A percentile compares a stretch with the other conserved stretches of the same genome.
These are phyloP conservation scores for Avena atlantica DNA, from an alignment of 176 grass and related monocot species.

Conservation along the genomic window DNA sequence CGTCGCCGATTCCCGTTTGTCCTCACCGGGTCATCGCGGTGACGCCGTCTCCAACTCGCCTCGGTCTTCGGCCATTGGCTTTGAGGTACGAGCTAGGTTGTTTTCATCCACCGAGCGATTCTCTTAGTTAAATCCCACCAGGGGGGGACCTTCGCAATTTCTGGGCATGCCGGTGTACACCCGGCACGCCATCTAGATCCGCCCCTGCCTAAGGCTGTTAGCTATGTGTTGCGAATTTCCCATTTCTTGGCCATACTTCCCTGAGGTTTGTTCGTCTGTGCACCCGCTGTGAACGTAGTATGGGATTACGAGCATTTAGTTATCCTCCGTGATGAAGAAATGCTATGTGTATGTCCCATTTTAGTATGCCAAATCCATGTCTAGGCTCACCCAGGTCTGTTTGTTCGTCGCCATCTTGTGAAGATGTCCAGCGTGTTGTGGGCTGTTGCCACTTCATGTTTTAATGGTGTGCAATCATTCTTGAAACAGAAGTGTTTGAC, in stretches of 20 bases:
- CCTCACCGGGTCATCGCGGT: not conserved
- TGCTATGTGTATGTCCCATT: not conserved
- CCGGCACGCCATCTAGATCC: not conserved
- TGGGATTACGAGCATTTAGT: not conserved
- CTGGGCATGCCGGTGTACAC: not conserved
- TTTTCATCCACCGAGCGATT: not conserved
- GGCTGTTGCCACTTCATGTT: conserved; percentile 1
- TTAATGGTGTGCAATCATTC: not conserved
- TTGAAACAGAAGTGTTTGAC: not conserved
- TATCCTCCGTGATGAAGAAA: not conserved
- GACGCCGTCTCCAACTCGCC: not conserved
- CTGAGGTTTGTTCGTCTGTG: not conserved
- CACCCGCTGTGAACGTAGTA: not conserved
- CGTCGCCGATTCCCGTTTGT: not conserved
- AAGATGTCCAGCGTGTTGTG: not conserved
- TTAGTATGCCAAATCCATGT: not conserved
- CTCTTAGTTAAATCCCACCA: not conserved
- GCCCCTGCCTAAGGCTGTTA: not conserved
- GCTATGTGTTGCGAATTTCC: not conserved
- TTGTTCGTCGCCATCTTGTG: not conserved
- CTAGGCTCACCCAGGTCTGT: not conserved
- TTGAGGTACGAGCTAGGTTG: conserved; percentile 22
- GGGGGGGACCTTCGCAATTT: conserved; percentile 4
- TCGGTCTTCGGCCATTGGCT: not conserved
- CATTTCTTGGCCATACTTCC: not conserved